Evolutionary conservation across 2,329 filamentous ascomycete genomes (phyloP).

Genomic region (Dendrostoma leiphaemia): DNA sequence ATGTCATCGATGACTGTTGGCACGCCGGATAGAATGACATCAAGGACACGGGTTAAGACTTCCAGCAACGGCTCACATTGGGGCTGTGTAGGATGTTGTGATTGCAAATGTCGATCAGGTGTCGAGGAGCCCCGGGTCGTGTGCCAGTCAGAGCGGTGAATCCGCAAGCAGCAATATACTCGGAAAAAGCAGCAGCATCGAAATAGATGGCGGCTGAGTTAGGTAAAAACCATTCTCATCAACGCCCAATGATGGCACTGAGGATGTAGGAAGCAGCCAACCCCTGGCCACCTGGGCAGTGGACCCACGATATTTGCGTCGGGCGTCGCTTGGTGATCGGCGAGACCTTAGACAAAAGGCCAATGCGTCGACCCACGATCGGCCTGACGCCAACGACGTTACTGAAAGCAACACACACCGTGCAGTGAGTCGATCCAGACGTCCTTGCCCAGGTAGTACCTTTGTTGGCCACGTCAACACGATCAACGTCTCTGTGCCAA

Average conservation of each 20-base stretch:
- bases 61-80: conserved; percentile 30
- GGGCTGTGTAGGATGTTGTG: not conserved
- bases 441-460: conserved; percentile 14
- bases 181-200: conserved; percentile 40
- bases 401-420: conserved; percentile 3
- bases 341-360: too few species aligned
- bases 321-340: too few species aligned
- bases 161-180: conserved; percentile 61
- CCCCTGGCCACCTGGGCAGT: not conserved
- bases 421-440: conserved; percentile 7
- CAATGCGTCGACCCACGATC: too few species aligned
- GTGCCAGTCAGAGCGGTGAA: conserved; percentile 51
- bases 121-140: conserved; percentile 63
- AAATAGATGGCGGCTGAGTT: conserved; percentile 58
- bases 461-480: conserved; percentile 55
- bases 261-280: conserved; percentile 63
- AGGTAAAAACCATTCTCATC: conserved; percentile 65
- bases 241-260: conserved; percentile 53
- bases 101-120: conserved; percentile 42
- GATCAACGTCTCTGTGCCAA: conserved; percentile 55
- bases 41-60: conserved; percentile 55
- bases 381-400: conserved; percentile 46
- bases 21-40: conserved; percentile 51
- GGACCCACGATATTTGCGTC: conserved; percentile 64
- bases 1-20: conserved; percentile 49